Percentiles rank a stretch among this genome's conserved stretches.
phyloP scores from a whole-genome alignment of 441 rosid genomes.

The Syzygium syzygioides region DNA sequence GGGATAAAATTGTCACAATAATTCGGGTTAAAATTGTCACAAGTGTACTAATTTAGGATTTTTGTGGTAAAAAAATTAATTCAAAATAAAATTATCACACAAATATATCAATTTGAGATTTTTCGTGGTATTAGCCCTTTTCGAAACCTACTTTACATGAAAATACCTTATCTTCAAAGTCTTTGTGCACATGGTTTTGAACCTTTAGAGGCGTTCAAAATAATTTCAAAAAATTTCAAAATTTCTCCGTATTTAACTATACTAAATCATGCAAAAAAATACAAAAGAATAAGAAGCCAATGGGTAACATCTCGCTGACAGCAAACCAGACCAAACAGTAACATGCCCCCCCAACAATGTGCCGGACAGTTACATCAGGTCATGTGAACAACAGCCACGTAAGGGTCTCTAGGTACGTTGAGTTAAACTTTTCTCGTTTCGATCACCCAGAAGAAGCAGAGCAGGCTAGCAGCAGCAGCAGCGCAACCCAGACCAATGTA shows the following conservation, averaged over 20 bases:
- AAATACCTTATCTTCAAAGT: neutral
- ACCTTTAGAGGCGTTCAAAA: neutral
- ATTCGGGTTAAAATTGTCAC: too few species aligned
- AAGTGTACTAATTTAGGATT: too few species aligned
- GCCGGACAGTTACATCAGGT: neutral
- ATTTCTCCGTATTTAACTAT: neutral
- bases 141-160: too few species aligned
- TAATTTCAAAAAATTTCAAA: neutral
- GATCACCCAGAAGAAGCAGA: neutral
- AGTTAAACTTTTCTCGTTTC: neutral
- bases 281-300: neutral
- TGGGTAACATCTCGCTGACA: neutral
- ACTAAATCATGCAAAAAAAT: neutral
- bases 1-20: too few species aligned
- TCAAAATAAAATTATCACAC: too few species aligned
- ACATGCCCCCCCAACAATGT: neutral
- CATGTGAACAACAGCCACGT: neutral
- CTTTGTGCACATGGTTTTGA: neutral
- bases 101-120: too few species aligned
- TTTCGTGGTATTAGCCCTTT: too few species aligned
- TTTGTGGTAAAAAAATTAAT: too few species aligned
- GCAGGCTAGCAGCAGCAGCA: neutral
- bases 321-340: neutral
- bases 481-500: neutral
- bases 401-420: neutral